Percentiles rank a stretch among this genome's conserved stretches.
Conservation (phyloP, 2,329 filamentous ascomycete species). For the Diaporthe ilicicola region DNA sequence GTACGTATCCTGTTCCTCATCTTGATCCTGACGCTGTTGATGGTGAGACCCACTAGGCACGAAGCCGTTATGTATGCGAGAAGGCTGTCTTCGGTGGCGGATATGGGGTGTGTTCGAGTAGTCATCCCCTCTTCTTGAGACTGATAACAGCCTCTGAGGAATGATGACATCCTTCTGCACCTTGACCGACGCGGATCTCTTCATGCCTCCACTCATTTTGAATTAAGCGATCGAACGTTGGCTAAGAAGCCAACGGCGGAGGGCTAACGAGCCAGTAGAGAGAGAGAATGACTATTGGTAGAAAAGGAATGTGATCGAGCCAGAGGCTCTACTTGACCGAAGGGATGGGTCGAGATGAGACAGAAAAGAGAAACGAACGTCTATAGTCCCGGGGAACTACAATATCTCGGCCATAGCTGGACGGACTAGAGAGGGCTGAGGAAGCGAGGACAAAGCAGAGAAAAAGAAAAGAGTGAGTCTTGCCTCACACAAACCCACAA, state of each 20-base stretch:
- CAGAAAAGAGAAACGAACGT: conserved; percentile 6
- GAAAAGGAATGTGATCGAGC: conserved; percentile 6
- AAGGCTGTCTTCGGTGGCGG: conserved; percentile 16
- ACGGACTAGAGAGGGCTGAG: conserved; percentile 5
- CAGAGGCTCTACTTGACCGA: conserved; percentile 8
- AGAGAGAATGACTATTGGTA: background rate
- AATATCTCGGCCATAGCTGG: background rate
- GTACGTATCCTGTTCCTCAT: background rate
- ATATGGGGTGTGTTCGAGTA: conserved; percentile 2
- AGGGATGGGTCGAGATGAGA: conserved; percentile 14
- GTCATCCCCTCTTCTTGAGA: conserved; percentile 14
- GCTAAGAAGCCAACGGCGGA: background rate
- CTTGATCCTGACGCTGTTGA: background rate
- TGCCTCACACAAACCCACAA: conserved; percentile 4
- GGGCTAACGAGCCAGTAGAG: background rate
- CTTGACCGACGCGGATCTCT: conserved; percentile 24
- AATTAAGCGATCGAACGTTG: background rate
- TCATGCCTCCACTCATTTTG: conserved; percentile 18
- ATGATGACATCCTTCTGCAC: conserved; percentile 22
- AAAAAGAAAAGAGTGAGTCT: conserved; percentile 11
- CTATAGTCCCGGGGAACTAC: background rate
- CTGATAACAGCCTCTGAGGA: conserved; percentile 19
- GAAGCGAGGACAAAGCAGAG: background rate
- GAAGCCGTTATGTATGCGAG: background rate
- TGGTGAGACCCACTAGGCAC: conserved; percentile 16